phyloP scores from a whole-genome alignment of 345 rosid genomes.

The Boechera divaricarpa region DNA sequence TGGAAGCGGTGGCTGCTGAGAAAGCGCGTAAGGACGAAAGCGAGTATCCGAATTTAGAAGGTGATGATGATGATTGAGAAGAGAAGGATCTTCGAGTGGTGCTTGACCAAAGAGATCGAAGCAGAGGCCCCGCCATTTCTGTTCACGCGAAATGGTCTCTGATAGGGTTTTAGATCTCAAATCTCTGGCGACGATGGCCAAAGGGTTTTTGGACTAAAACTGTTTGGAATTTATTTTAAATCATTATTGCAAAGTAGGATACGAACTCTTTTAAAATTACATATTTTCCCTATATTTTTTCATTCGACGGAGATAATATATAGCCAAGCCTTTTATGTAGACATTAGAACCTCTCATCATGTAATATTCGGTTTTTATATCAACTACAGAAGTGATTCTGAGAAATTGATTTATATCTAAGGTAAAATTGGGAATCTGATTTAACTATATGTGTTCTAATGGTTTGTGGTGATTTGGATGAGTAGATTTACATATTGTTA shows the following conservation, averaged over 20 bases:
- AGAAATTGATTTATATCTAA: no score
- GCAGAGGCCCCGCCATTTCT: conserved; percentile 76
- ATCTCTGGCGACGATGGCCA: not conserved
- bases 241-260: conserved; percentile 18
- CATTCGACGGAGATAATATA: not conserved
- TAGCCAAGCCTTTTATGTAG: not conserved
- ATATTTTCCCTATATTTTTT: not conserved
- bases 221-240: not conserved
- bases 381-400: no score
- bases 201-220: conserved; percentile 29
- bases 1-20: conserved; percentile 56
- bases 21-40: conserved; percentile 52
- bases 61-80: conserved; percentile 37
- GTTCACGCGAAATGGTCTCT: conserved; percentile 22
- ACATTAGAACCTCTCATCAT: not conserved
- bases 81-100: conserved; percentile 57
- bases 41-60: conserved; percentile 35
- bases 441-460: no score
- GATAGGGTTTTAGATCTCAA: conserved; percentile 49
- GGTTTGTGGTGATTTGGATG: no score
- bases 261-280: not conserved
- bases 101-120: conserved; percentile 72
- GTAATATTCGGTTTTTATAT: no score
- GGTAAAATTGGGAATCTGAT: no score
- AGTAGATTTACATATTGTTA: no score